These are phyloP conservation scores for Phytophthora fragariaefolia DNA, from an alignment of 352 stramenopile genomes.

Conservation along the genomic window DNA sequence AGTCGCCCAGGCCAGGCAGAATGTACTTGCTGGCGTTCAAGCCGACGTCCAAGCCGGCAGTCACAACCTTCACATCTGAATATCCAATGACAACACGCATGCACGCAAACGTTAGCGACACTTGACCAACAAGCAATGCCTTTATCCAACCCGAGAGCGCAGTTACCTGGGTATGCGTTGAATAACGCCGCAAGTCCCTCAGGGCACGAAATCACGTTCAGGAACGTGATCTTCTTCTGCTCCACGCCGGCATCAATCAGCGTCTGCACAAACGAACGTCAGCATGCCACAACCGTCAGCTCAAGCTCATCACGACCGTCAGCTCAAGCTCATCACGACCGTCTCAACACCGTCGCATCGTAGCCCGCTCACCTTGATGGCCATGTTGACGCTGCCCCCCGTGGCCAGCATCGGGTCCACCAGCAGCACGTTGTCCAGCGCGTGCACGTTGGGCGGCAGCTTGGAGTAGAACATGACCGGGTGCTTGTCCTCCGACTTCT, in stretches of 20 bases:
- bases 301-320: neutral
- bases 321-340: neutral
- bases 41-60: conserved; percentile 77
- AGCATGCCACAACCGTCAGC: conserved; percentile 7
- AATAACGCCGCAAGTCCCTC: conserved; percentile 90
- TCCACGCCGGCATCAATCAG: conserved; percentile 87
- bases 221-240: conserved; percentile 93
- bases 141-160: too few relatives aligned
- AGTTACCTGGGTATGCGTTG: conserved; percentile 72
- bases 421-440: conserved; percentile 91
- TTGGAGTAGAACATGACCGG: conserved; percentile 96
- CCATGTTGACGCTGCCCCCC: conserved; percentile 87
- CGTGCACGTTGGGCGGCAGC: conserved; percentile 85
- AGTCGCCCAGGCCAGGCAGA: conserved; percentile 96
- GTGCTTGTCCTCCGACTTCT: conserved; percentile 86
- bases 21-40: conserved; percentile 97
- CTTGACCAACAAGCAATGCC: neutral
- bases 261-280: conserved; percentile 44
- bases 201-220: conserved; percentile 94
- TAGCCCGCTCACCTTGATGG: conserved; percentile 77
- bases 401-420: conserved; percentile 98
- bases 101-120: conserved; percentile 4
- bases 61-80: conserved; percentile 77
- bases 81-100: neutral
- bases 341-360: neutral